Conservation (phyloP, 2,329 filamentous ascomycete genomes). For the Colletotrichum ledebouriae region DNA sequence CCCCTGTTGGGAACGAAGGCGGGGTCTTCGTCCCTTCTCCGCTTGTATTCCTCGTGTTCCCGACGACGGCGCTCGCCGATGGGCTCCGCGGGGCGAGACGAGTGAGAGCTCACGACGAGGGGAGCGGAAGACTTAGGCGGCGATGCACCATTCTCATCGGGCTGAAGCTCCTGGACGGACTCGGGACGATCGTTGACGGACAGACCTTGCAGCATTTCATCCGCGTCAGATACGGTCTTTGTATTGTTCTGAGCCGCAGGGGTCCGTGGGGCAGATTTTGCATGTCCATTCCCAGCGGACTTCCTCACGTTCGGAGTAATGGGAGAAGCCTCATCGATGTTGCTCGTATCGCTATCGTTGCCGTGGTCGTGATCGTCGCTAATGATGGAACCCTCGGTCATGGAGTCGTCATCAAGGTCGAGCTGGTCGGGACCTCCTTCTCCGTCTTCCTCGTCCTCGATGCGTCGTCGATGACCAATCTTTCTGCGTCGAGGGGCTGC, state of each 20-base stretch:
- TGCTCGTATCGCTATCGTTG: conserved; percentile 75
- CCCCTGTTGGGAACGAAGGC: conserved; percentile 95
- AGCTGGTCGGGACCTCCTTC: conserved; percentile 69
- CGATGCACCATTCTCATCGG: conserved; percentile 59
- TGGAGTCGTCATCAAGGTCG: conserved; percentile 75
- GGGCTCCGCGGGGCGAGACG: conserved; percentile 66
- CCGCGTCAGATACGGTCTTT: conserved; percentile 64
- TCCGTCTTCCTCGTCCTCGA: conserved; percentile 79
- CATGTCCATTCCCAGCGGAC: conserved; percentile 55
- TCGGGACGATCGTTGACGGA: conserved; percentile 59
- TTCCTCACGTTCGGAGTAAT: conserved; percentile 59
- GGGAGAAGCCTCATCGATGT: conserved; percentile 69
- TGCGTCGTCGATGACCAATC: conserved; percentile 75
- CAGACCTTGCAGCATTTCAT: conserved; percentile 70
- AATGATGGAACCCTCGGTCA: conserved; percentile 73
- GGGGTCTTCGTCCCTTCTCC: conserved; percentile 88
- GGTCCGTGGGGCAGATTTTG: conserved; percentile 51
- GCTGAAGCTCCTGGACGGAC: conserved; percentile 60
- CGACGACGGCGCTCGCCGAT: conserved; percentile 79
- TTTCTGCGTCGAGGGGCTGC: conserved; percentile 71
- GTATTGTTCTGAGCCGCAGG: conserved; percentile 52
- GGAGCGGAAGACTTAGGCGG: conserved; percentile 60
- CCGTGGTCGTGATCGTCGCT: conserved; percentile 73
- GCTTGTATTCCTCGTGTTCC: conserved; percentile 92
- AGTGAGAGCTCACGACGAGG: conserved; percentile 67